phyloP scores from a whole-genome alignment of 2,329 filamentous ascomycete species.

The Myriosclerotinia curreyana region DNA sequence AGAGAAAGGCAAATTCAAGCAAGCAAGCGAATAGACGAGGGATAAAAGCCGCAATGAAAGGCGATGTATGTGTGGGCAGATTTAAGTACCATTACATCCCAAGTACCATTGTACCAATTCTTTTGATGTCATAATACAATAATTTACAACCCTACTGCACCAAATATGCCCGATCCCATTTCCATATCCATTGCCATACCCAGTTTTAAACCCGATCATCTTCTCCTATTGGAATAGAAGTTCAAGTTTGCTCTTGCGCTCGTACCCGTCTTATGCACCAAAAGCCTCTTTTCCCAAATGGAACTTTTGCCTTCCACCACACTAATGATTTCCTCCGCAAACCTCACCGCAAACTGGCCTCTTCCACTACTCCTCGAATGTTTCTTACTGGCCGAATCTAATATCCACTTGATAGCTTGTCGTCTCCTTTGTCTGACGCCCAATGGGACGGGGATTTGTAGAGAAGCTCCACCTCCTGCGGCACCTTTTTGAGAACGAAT shows the following conservation, averaged over 20 bases:
- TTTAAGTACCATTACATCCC: constrained; percentile 6
- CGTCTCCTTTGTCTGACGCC: constrained; percentile 71
- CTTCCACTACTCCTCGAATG: constrained; percentile 68
- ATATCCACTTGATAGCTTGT: constrained; percentile 81
- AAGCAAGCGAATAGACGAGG: not conserved
- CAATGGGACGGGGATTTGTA: constrained; percentile 80
- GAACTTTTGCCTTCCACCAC: constrained; percentile 82
- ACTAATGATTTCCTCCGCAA: constrained; percentile 82
- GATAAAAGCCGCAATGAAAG: not conserved
- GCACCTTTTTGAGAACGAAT: constrained; percentile 73
- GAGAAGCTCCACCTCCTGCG: constrained; percentile 78
- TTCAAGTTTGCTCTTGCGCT: constrained; percentile 70
- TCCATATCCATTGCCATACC: not conserved
- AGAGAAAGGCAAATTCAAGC: not conserved
- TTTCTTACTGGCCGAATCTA: constrained; percentile 78
- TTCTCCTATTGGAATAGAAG: constrained; percentile 37
- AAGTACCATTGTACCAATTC: not conserved
- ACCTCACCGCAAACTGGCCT: constrained; percentile 68
- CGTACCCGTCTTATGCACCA: constrained; percentile 78
- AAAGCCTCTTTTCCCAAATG: constrained; percentile 78
- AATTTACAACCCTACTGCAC: constrained; percentile 13
- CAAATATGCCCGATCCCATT: not conserved
- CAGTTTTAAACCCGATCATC: not conserved
- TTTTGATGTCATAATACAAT: constrained; percentile 21
- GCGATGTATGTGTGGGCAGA: not conserved